These are phyloP conservation scores for Pseudocercospora pini-densiflorae DNA, from an alignment of 2,329 filamentous ascomycete genomes.

Conservation along the genomic window DNA sequence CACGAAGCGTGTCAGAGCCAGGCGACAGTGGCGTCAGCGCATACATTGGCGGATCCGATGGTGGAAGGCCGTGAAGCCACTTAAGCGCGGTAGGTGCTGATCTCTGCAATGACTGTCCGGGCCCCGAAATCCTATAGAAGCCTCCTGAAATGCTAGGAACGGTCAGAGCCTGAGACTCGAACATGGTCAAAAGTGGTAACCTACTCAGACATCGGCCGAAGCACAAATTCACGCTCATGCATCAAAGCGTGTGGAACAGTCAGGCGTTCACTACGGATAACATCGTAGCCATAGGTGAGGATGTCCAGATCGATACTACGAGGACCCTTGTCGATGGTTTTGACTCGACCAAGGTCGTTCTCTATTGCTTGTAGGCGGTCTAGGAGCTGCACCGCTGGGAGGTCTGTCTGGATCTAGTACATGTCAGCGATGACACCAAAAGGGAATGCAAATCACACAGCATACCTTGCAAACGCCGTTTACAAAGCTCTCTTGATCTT, in stretches of 20 bases:
- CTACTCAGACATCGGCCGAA: constrained; percentile 82
- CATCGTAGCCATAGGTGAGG: constrained; percentile 74
- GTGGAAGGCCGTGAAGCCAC: constrained; percentile 42
- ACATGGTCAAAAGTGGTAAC: constrained; percentile 30
- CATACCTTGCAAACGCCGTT: constrained; percentile 89
- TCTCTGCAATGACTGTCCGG: constrained; percentile 21
- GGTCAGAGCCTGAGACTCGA: constrained; percentile 6
- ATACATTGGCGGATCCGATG: constrained; percentile 40
- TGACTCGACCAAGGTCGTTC: constrained; percentile 74
- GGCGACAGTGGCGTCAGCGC: constrained; percentile 47
- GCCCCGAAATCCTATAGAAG: not conserved
- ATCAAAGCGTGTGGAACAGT: constrained; percentile 84
- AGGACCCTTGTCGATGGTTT: constrained; percentile 89
- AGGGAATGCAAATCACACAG: not conserved
- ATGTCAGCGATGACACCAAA: not conserved
- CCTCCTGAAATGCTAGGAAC: not conserved
- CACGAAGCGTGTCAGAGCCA: constrained; percentile 59
- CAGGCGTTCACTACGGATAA: constrained; percentile 72
- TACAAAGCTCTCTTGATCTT: constrained; percentile 84
- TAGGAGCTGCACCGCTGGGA: constrained; percentile 76
- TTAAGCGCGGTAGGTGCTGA: constrained; percentile 35
- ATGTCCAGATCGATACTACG: constrained; percentile 95
- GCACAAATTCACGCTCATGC: constrained; percentile 89
- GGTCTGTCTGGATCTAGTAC: constrained; percentile 74
- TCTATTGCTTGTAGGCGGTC: constrained; percentile 86